Conservation (phyloP, 768 basidiomycete genomes). For the Collybia sp. region DNA sequence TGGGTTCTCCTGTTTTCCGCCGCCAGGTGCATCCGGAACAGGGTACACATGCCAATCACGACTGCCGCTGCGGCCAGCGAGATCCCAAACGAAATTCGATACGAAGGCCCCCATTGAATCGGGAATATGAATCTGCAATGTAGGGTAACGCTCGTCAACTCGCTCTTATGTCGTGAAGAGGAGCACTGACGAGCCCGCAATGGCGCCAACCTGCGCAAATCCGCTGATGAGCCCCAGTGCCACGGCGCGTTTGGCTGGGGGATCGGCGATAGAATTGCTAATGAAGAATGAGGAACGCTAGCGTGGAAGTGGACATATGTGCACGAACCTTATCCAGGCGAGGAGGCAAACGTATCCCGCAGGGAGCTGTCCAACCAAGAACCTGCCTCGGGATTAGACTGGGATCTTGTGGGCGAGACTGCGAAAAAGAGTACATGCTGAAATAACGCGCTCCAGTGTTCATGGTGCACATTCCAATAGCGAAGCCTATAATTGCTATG, state of each 20-base stretch:
- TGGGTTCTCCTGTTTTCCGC: constrained; percentile 4
- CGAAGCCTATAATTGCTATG: constrained; percentile 55
- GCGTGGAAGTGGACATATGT: too few relatives aligned
- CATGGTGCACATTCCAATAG: constrained; percentile 49
- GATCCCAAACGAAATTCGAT: constrained; percentile 6
- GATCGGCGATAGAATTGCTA: constrained; percentile 40
- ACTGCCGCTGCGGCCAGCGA: constrained; percentile 5
- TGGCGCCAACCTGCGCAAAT: constrained; percentile 49
- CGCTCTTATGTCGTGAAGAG: background rate
- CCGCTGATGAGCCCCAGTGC: constrained; percentile 63
- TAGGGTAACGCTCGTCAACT: background rate
- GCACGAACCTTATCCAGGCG: constrained; percentile 13
- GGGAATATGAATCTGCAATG: too few relatives aligned
- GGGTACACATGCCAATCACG: constrained; percentile 6
- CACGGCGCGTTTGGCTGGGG: constrained; percentile 64
- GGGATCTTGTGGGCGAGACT: background rate
- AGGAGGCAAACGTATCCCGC: constrained; percentile 45
- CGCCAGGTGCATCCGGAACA: constrained; percentile 5
- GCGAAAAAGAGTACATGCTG: constrained; percentile 35
- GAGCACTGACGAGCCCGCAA: constrained; percentile 54
- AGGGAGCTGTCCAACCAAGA: constrained; percentile 22
- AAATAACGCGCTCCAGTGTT: constrained; percentile 45
- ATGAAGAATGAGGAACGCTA: background rate
- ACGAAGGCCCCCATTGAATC: constrained; percentile 1
- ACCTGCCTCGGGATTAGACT: background rate